phyloP scores from a whole-genome alignment of 805 yeast genomes.

The Lipomyces anomalus region DNA sequence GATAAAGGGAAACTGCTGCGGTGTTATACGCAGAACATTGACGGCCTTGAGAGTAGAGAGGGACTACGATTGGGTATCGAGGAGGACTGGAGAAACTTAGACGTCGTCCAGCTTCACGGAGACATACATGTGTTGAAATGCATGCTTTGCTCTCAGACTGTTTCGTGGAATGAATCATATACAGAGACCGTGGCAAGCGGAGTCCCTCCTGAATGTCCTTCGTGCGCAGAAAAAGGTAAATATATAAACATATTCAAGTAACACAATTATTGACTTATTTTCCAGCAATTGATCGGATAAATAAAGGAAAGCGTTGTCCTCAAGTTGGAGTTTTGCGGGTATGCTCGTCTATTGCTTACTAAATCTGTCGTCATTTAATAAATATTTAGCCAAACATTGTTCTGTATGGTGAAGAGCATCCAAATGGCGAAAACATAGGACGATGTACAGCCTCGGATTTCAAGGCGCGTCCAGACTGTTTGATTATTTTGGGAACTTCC shows the following conservation, averaged over 20 bases:
- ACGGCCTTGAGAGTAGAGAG: slow-evolving; percentile 67
- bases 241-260: not conserved
- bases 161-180: slow-evolving; percentile 56
- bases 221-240: slow-evolving; percentile 46
- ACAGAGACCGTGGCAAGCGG: slow-evolving; percentile 51
- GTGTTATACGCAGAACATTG: slow-evolving; percentile 94
- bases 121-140: slow-evolving; percentile 73
- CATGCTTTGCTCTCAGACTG: slow-evolving; percentile 56
- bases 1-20: slow-evolving; percentile 63
- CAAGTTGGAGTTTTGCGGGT: slow-evolving; percentile 67
- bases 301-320: slow-evolving; percentile 66
- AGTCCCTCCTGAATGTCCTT: slow-evolving; percentile 68
- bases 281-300: slow-evolving; percentile 47
- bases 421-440: slow-evolving; percentile 73
- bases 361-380: not conserved
- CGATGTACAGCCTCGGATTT: slow-evolving; percentile 63
- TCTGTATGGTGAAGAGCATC: slow-evolving; percentile 90
- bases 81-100: slow-evolving; percentile 49
- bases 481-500: slow-evolving; percentile 90
- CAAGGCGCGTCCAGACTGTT: slow-evolving; percentile 56
- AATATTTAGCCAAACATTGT: slow-evolving; percentile 70
- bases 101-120: slow-evolving; percentile 89
- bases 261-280: not conserved
- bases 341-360: not conserved
- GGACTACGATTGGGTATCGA: slow-evolving; percentile 56